Base-by-base conservation (phyloP, 805 yeast genomes). In the Candida saitoana region DNA sequence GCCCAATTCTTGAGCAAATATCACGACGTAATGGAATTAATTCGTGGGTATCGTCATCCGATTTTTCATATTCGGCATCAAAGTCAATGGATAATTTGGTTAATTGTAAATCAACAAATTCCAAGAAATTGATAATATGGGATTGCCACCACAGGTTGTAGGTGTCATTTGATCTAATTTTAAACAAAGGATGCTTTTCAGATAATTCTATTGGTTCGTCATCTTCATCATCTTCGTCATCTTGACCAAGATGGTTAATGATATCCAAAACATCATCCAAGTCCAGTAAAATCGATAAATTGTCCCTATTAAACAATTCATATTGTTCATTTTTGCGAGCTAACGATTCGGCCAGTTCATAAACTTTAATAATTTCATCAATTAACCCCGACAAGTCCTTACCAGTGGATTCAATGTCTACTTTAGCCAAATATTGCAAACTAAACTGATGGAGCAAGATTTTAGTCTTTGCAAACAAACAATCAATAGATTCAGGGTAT, bases 191-290 rank as follows among this genome's bases (percentile, higher is more conserved):
- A 61, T 84, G 91, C 1, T 57, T 57, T 40, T 70, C 55, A 1
- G 71, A 46, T 24, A 82, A 58, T n/a, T 60, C 69, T 18, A 67
- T 65, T 5, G 60, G 65, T 5, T 57, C 67, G 6, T 56, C 61
- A 6, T 56, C 60, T 4, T 58, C 65, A 43, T 50, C 53, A 44
- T 78, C 86, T 22, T 80, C 63, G 9, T 81, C 83, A 50, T 80
- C 87, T 22, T 70, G 75, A 19, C 88, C 90, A 47, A 84, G 84
- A 53, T 79, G 77, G 47, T 77, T 79, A 24, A 82, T 69, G 45
- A 84, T 76, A 43, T 84, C 90, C 24, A 85, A 60, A 45, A 84
- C 63, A 56, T 84, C 91, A 56, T 84, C 86, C 36, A 82, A 63
- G 1, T 78, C 70, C 41, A 77, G 75, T 48, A 85, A 64, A 24